phyloP scores from a whole-genome alignment of 2,329 filamentous ascomycete genomes.

The Sclerotinia spermophila region DNA sequence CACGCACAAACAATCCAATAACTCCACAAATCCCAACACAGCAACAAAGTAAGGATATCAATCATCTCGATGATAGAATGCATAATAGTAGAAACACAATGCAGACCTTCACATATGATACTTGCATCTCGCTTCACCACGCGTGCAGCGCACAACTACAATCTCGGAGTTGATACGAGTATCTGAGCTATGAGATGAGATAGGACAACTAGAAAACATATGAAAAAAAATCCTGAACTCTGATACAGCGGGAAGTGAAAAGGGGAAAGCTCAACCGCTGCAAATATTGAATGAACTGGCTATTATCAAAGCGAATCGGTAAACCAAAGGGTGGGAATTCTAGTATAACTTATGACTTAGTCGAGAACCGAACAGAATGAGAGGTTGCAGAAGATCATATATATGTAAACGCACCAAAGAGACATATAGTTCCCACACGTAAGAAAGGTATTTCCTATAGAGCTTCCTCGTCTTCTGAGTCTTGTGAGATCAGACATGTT shows the following conservation, averaged over 20 bases:
- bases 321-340: neutral
- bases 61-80: neutral
- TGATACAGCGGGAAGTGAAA: too few relatives aligned
- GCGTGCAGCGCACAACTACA: neutral
- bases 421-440: neutral
- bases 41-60: neutral
- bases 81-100: neutral
- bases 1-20: neutral
- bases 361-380: neutral
- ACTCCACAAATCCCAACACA: neutral
- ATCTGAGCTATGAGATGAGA: neutral
- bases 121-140: neutral
- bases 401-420: constrained; percentile 19
- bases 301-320: constrained; percentile 8
- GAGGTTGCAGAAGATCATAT: constrained; percentile 2
- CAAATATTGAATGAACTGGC: constrained; percentile 12
- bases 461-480: neutral
- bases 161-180: neutral
- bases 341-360: neutral
- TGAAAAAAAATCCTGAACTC: too few relatives aligned
- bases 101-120: neutral
- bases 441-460: neutral
- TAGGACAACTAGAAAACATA: too few relatives aligned
- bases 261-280: neutral
- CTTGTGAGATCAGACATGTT: neutral